These are phyloP conservation scores for Phytophthora litchii DNA, from an alignment of 352 stramenopile species.

Conservation along the genomic window DNA sequence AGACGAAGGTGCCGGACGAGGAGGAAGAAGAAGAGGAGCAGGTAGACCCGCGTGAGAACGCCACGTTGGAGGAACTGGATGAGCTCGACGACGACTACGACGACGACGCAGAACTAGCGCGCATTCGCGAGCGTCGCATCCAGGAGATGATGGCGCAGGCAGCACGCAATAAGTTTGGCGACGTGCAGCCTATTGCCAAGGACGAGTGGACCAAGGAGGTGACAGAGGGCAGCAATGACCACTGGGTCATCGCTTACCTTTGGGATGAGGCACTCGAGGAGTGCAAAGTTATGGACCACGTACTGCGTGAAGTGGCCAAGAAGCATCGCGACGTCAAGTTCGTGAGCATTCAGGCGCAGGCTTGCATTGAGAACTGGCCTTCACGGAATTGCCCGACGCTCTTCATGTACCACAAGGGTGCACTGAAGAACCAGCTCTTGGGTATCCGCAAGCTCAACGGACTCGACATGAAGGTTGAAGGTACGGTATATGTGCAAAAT, in stretches of 20 bases:
- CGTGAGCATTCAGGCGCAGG: conserved; percentile 91
- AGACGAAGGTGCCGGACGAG: conserved; percentile 87
- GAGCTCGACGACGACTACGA: conserved; percentile 91
- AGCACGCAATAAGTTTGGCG: conserved; percentile 86
- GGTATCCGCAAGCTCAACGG: conserved; percentile 89
- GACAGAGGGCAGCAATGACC: conserved; percentile 87
- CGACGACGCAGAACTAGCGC: conserved; percentile 74
- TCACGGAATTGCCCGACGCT: conserved; percentile 91
- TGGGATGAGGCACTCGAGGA: conserved; percentile 90
- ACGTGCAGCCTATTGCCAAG: conserved; percentile 91
- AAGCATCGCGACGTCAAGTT: conserved; percentile 93
- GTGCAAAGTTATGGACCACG: conserved; percentile 92
- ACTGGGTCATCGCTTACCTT: conserved; percentile 91
- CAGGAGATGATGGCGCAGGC: conserved; percentile 88
- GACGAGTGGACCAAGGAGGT: conserved; percentile 94
- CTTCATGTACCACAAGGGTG: conserved; percentile 93
- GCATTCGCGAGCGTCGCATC: conserved; percentile 87
- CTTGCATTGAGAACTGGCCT: conserved; percentile 94
- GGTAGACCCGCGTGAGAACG: conserved; percentile 75
- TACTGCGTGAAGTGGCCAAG: conserved; percentile 81
- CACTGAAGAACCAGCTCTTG: conserved; percentile 90
- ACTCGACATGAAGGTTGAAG: conserved; percentile 86
- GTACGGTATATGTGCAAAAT: conserved; percentile 26
- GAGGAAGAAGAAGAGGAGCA: conserved; percentile 77
- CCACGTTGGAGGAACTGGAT: conserved; percentile 85